Base-by-base conservation (phyloP, 2,329 filamentous ascomycete genomes). In the Lecanoromycetidae sp. region DNA sequence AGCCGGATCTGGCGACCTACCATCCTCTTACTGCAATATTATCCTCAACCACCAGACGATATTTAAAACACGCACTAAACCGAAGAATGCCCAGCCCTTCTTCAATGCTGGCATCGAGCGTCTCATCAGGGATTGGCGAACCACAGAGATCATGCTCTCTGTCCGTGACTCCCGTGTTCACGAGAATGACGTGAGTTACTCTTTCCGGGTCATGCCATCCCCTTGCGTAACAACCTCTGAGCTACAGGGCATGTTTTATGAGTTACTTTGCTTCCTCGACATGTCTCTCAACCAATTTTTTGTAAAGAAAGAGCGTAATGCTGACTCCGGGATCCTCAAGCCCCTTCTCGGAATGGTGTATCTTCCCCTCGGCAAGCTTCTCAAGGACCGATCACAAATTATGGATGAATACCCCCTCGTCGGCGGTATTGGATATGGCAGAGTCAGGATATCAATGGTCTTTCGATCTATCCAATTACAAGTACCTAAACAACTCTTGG, bases 101-200 rank as follows among this genome's bases (percentile, higher is more conserved):
- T 87, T 83, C 69, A 87, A 87, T 54, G 82, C 83, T 2, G 80
- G 80, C 5, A 84, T 77, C 2, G 83, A 87, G 60, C 74, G 80
- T 4, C 84, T 85, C 53, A 71, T 87, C 32, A 69, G 76, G 10
- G 78, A 87, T 58, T 85, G 81, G 74, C 69, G 68, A 13, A 76
- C 71, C 10, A 74, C 79, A 1, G 81, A 86, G 58, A 68, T 86
- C 26, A 79, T 83, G 53, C 65, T 87, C 25, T 70, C 74, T 1
- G 80, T 85, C 1, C 73, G 80, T 9, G 83, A 87, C 57, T 69
- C 76, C 17, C 71, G 82, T 4, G 69, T 84, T 19, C 75, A 82
- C 43, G 83, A 87, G 26, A 76, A 83, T 44, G 78, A 87, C 53
- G 52, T n/a, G n/a, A n/a, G n/a, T n/a, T n/a, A n/a, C n/a, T n/a